Percentiles rank a stretch among this genome's conserved stretches.
phyloP scores from a whole-genome alignment of 2,329 filamentous ascomycete genomes.

The Akanthomyces lecanii region DNA sequence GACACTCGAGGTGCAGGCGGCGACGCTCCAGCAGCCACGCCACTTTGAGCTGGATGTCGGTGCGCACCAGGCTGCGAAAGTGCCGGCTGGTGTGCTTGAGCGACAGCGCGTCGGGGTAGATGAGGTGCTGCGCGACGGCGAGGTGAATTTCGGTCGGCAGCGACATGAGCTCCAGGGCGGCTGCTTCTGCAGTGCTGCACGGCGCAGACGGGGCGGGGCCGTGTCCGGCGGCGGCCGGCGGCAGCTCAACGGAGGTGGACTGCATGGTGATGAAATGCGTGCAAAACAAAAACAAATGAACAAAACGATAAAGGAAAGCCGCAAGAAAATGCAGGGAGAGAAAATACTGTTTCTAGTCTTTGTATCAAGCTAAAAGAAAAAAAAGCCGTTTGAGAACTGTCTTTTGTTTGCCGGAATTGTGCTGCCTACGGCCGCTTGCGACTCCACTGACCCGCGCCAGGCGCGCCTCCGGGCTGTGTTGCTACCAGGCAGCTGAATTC shows the following conservation, averaged over 20 bases:
- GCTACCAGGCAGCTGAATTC: too few relatives aligned
- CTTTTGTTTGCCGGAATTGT: slow-evolving; percentile 2
- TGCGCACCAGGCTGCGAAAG: slow-evolving; percentile 62
- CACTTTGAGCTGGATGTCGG: slow-evolving; percentile 61
- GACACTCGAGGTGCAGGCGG: slow-evolving; percentile 60
- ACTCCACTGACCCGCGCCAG: too few relatives aligned
- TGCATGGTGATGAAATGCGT: too few relatives aligned
- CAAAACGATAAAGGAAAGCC: too few relatives aligned
- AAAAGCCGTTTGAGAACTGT: too few relatives aligned
- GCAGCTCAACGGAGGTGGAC: background rate
- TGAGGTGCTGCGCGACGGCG: slow-evolving; percentile 55
- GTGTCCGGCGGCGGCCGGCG: background rate
- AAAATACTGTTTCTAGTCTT: background rate
- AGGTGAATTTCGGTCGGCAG: slow-evolving; percentile 66
- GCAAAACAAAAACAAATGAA: too few relatives aligned
- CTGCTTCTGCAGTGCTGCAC: background rate
- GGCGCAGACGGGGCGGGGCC: slow-evolving; percentile 6
- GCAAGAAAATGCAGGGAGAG: background rate
- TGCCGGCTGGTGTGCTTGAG: slow-evolving; percentile 63
- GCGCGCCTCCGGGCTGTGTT: too few relatives aligned
- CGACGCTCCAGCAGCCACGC: slow-evolving; percentile 65
- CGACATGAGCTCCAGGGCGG: slow-evolving; percentile 32
- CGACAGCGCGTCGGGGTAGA: slow-evolving; percentile 67
- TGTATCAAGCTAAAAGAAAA: too few relatives aligned
- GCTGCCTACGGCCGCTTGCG: slow-evolving; percentile 4